Evolutionary conservation across 495 filamentous ascomycete species (phyloP).

Genomic region (Tuber microsphaerosporum): DNA sequence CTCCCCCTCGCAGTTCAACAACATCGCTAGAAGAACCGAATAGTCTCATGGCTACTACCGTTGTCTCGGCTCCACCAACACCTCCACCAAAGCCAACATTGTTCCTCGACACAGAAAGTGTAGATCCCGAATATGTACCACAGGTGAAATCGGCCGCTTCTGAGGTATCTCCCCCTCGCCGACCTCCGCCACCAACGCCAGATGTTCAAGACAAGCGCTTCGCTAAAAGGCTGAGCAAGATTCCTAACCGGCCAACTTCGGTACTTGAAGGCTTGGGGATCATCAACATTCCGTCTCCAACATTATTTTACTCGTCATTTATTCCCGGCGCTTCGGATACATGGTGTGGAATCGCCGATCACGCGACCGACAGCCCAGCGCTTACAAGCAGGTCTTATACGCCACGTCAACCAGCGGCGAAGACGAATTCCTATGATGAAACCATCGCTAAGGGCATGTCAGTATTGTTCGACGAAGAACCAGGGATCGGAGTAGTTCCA

Average conservation of each 20-base stretch:
- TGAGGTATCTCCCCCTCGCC: slow-evolving; percentile 22
- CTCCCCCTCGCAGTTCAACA: slow-evolving; percentile 37
- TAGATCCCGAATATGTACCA: slow-evolving; percentile 22
- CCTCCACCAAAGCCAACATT: slow-evolving; percentile 44
- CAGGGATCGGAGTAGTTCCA: slow-evolving; percentile 22
- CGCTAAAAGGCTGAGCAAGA: slow-evolving; percentile 19
- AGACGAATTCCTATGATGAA: slow-evolving; percentile 34
- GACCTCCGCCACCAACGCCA: slow-evolving; percentile 26
- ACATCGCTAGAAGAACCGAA: slow-evolving; percentile 37
- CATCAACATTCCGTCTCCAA: slow-evolving; percentile 36
- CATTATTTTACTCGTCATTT: slow-evolving; percentile 34
- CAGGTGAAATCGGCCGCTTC: slow-evolving; percentile 10
- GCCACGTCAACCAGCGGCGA: slow-evolving; percentile 31
- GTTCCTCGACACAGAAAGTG: slow-evolving; percentile 25
- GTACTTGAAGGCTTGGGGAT: slow-evolving; percentile 34
- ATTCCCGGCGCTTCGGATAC: slow-evolving; percentile 30
- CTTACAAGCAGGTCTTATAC: slow-evolving; percentile 37
- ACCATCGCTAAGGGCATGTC: slow-evolving; percentile 34
- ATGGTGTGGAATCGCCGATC: slow-evolving; percentile 24
- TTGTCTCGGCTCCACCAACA: slow-evolving; percentile 33
- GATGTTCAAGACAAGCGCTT: slow-evolving; percentile 17
- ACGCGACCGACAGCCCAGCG: slow-evolving; percentile 33
- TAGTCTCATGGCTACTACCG: slow-evolving; percentile 15
- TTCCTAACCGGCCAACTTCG: slow-evolving; percentile 14
- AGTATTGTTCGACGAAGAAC: slow-evolving; percentile 33